Percentiles rank a stretch among this genome's conserved stretches.
Evolutionary conservation across 768 basidiomycete species (phyloP).

Genomic region (Boletus bicolor): DNA sequence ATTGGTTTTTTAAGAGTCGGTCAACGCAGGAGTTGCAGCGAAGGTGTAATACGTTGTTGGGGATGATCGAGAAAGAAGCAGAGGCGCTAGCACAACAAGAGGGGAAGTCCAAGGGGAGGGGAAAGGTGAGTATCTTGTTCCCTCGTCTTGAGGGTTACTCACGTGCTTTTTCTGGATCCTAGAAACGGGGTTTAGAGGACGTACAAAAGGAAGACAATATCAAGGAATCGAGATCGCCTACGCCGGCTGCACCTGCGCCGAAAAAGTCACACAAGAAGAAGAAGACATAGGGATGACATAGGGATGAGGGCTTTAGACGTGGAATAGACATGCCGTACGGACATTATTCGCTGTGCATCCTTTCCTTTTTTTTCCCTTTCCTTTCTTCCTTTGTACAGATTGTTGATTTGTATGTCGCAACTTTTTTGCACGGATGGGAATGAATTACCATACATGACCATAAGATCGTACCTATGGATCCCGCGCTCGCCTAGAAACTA

Average conservation of each 20-base stretch:
- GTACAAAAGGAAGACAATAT: conserved; percentile 46
- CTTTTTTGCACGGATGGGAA: too few relatives aligned
- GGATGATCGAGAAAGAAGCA: conserved; percentile 92
- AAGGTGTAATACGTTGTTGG: conserved; percentile 80
- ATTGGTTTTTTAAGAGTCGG: conserved; percentile 97
- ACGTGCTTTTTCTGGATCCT: conserved; percentile 1
- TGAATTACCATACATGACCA: too few relatives aligned
- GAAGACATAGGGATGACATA: conserved; percentile 53
- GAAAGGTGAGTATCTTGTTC: conserved; percentile 50
- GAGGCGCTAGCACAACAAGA: conserved; percentile 64
- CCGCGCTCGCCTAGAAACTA: too few relatives aligned
- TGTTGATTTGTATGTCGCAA: neutral
- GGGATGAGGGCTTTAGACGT: neutral
- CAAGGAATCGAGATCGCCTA: conserved; percentile 59
- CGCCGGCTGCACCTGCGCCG: conserved; percentile 50
- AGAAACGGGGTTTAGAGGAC: conserved; percentile 77
- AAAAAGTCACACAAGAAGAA: conserved; percentile 69
- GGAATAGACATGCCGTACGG: neutral
- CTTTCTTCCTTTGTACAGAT: neutral
- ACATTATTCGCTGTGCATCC: neutral
- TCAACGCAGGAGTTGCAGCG: conserved; percentile 86
- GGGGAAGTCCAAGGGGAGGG: conserved; percentile 59
- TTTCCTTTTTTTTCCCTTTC: neutral
- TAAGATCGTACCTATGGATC: too few relatives aligned
- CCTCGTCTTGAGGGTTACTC: neutral